Evolutionary conservation across 1,284 basidiomycete genomes (phyloP), one percentile per base, ranked within the genome.

Genomic region (Schizophyllum commune): DNA sequence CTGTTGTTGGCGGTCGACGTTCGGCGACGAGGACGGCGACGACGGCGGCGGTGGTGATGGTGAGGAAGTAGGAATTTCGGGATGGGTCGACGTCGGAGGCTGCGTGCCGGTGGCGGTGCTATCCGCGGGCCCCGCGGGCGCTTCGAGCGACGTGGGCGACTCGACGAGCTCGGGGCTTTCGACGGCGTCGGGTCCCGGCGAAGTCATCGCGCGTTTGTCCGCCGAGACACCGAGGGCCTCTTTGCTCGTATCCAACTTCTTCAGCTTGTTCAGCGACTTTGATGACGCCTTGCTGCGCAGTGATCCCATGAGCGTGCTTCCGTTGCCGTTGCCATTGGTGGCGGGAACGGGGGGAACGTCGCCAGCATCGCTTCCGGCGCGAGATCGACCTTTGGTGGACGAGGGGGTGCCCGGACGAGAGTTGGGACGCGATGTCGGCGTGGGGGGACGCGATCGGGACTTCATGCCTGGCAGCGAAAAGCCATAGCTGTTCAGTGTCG

Each of bases 81-180:
- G 78, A 78, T 33, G 60, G 62, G n/a, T 63, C 5, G 55, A 51
- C 8, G 57, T 32, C 55, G 6, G 34, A 17, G 17, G 22, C 67
- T 13, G 32, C 56, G 56, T 67, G 56, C 79, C 64, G 11, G 79
- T 81, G 22, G 70, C 73, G 1, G 70, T 65, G 70, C 81, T 80
- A 1, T 55, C 53, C 6, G 54, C 57, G n/a, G 53, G 51, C 11
- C 60, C 58, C 19, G 63, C 22, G 15, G 64, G 62, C 1, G 13
- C 39, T 11, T 47, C 39, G 13, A 47, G 39, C 39, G 39, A 47
- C 3, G 39, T 47, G 39, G 39, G 39, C 39, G 39, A 47, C 39
- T 47, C 39, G 39, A 47, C 39, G 39, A 47, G 39, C 39, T 47
- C 39, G 39, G 39, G 39, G 39, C 39, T 47, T 11, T 17, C 17